Evolutionary conservation across 2,329 filamentous ascomycete species (phyloP), one percentile per base, ranked within the genome.

Genomic region (Beauveria rudraprayagi): DNA sequence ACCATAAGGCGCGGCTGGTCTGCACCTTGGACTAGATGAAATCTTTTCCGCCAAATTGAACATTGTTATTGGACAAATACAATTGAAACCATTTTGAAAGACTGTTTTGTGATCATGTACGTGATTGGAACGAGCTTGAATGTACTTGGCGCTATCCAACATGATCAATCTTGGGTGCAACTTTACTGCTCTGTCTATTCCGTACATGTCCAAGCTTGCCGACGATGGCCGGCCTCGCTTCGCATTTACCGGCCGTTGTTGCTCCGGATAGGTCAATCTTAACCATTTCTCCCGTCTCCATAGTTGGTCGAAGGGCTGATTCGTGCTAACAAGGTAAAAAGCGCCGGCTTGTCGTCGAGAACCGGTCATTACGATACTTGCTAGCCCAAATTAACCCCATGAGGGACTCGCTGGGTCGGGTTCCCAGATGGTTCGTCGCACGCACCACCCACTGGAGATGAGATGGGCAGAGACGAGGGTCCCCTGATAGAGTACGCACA

Each of bases 21-120:
- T 56, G 56, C 40, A 17, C 37, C 47, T 30, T 60, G 57, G 8
- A 46, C 56, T 48, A 43, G 40, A 56, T 55, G 56, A 60, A 60
- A 28, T 55, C 24, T 56, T 43, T 60, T 60, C 56, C 53, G 46
- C 40, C 28, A 63, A 52, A 56, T 61, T 61, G 60, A 61, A 40
- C 28, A 48, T 60, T 40, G 26, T 56, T 56, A 56, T 40, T 61
- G 22, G 16, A 56, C 46, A 51, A n/a, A n/a, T 17, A 22, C 9
- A 57, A 37, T 34, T 11, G 6, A 0, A 9, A 40, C 34, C 34
- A 16, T 6, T 6, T n/a, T 34, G 10, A 16, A 46, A 5, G 34
- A 37, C 24, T 30, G 6, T 10, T 3, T 17, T 34, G 40, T 56
- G 53, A 56, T 9, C 14, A 24, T 37, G 11, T 37, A 37, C 34